phyloP scores from a whole-genome alignment of 306 rosid genomes.

The Oemleria cerasiformis region DNA sequence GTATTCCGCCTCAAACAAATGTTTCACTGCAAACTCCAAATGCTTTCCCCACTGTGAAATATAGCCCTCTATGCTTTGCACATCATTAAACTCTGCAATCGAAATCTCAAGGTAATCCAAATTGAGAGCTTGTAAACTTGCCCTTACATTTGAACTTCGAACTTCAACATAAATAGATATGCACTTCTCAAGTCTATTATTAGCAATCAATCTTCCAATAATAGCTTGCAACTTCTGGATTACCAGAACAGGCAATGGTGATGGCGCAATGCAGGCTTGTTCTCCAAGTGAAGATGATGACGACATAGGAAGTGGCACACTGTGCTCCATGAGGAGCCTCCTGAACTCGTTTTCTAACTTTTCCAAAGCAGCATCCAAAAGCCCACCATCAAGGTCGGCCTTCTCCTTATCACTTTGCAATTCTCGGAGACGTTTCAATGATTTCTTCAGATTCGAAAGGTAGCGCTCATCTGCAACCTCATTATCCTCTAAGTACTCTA shows the following conservation, averaged over 20 bases:
- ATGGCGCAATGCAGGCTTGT: slow-evolving; percentile 92
- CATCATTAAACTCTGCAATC: slow-evolving; percentile 84
- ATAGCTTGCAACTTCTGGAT: slow-evolving; percentile 84
- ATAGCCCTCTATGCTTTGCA: slow-evolving; percentile 87
- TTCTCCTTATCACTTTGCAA: slow-evolving; percentile 57
- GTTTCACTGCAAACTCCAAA: slow-evolving; percentile 98
- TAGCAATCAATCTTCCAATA: slow-evolving; percentile 71
- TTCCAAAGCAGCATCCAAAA: slow-evolving; percentile 74
- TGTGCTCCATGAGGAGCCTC: slow-evolving; percentile 69
- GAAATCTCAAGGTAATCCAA: slow-evolving; percentile 96
- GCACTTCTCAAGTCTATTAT: slow-evolving; percentile 73
- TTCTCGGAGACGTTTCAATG: slow-evolving; percentile 61
- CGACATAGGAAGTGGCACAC: slow-evolving; percentile 84
- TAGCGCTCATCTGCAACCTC: slow-evolving; percentile 65
- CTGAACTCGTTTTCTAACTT: slow-evolving; percentile 83
- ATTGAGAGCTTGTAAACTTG: slow-evolving; percentile 81
- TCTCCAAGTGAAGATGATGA: slow-evolving; percentile 37
- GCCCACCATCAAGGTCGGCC: slow-evolving; percentile 77
- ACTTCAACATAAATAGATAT: slow-evolving; percentile 80
- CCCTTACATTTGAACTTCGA: slow-evolving; percentile 87
- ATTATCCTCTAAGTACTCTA: slow-evolving; percentile 92
- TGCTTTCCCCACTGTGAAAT: slow-evolving; percentile 95
- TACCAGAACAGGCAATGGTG: slow-evolving; percentile 78
- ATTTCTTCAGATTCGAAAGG: slow-evolving; percentile 66
- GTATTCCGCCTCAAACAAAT: slow-evolving; percentile 92